phyloP scores from a whole-genome alignment of 371 early-diverging fungal species.

The Coemansia sp. region DNA sequence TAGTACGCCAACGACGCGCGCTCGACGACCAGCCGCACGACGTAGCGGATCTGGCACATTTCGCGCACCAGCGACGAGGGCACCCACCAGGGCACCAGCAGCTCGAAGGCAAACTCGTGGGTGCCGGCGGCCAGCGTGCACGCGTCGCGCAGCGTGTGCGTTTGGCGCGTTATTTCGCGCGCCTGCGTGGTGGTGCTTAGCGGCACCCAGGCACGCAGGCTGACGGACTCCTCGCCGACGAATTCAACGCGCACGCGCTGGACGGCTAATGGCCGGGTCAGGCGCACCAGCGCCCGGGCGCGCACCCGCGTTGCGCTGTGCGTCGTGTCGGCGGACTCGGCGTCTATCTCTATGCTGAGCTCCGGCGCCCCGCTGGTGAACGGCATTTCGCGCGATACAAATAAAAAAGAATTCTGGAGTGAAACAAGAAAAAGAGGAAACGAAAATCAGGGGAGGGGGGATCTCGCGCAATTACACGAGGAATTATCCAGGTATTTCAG shows the following conservation, averaged over 20 bases:
- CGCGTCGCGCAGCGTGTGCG: constrained; percentile 3
- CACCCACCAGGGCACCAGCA: constrained; percentile 35
- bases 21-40: constrained; percentile 25
- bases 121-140: constrained; percentile 24
- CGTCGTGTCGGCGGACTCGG: neutral
- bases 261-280: constrained; percentile 3
- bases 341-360: constrained; percentile 25
- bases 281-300: constrained; percentile 19
- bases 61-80: constrained; percentile 41
- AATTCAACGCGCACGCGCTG: constrained; percentile 31
- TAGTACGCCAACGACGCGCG: constrained; percentile 2
- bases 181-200: constrained; percentile 19
- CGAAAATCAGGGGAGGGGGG: neutral
- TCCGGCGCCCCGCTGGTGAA: constrained; percentile 32
- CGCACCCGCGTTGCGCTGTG: neutral
- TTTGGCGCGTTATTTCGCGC: constrained; percentile 13
- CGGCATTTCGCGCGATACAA: constrained; percentile 16
- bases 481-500: too few relatives aligned
- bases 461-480: neutral
- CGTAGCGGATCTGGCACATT: constrained; percentile 32
- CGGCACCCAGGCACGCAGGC: constrained; percentile 33
- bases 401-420: neutral
- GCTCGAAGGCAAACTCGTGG: constrained; percentile 23
- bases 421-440: neutral
- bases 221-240: constrained; percentile 34